A percentile compares a stretch with the other conserved stretches of the same genome.
These are phyloP conservation scores for Yamadazyma kanchanaburiensis DNA, from an alignment of 1,139 yeast species.

Conservation along the genomic window DNA sequence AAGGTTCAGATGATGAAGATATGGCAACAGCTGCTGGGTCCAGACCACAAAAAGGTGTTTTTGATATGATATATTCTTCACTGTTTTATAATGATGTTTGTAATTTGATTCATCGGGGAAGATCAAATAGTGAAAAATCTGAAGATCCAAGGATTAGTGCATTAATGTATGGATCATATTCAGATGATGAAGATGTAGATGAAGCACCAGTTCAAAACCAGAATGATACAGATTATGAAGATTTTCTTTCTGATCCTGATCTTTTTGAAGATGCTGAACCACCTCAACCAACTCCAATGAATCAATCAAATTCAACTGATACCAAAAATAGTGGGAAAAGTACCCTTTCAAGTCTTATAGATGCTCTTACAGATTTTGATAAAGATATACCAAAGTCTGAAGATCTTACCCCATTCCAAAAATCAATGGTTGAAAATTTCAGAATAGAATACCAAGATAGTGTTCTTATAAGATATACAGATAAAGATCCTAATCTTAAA, in stretches of 20 bases:
- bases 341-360: conserved; percentile 2
- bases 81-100: no score
- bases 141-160: no score
- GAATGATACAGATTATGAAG: no score
- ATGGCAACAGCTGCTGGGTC: conserved; percentile 10
- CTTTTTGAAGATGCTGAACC: no score
- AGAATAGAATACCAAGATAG: conserved; percentile 19
- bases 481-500: conserved; percentile 7
- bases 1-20: conserved; percentile 12
- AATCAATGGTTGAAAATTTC: conserved; percentile 33
- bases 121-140: no score
- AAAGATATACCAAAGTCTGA: conserved; percentile 5
- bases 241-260: no score
- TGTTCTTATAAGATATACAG: conserved; percentile 18
- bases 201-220: no score
- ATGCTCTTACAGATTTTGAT: conserved; percentile 2
- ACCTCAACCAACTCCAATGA: no score
- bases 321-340: no score
- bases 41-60: conserved; percentile 9
- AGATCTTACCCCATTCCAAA: conserved; percentile 26
- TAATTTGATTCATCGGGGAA: conserved; percentile 11
- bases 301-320: no score
- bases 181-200: conserved; percentile 7
- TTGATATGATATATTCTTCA: conserved; percentile 9
- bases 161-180: conserved; percentile 9